phyloP scores from a whole-genome alignment of 129 eudicot species.

The Chrysanthemum lavandulifolium region DNA sequence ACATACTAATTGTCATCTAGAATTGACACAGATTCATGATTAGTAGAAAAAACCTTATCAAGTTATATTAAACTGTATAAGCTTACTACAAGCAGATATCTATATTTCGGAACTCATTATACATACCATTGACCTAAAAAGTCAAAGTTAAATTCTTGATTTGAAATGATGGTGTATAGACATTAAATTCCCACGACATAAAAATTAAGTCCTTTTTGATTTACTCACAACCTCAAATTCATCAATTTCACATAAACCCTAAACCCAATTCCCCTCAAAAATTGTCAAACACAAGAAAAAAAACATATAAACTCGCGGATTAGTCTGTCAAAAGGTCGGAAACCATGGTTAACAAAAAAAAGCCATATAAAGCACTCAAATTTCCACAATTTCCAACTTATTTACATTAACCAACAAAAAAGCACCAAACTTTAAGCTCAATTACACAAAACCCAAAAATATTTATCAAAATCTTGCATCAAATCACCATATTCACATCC shows the following conservation, averaged over 20 bases:
- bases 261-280: neutral
- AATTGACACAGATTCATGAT: neutral
- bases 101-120: constrained; percentile 5
- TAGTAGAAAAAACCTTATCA: neutral
- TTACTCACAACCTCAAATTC: constrained; percentile 1
- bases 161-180: constrained; percentile 16
- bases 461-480: neutral
- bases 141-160: constrained; percentile 14
- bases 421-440: neutral
- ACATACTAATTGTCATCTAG: neutral
- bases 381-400: constrained; percentile 1
- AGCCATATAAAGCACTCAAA: no score
- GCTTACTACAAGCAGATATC: neutral
- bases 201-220: neutral
- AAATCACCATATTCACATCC: constrained; percentile 1
- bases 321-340: no score
- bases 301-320: neutral
- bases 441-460: neutral
- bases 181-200: neutral
- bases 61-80: neutral
- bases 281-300: neutral
- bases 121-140: constrained; percentile 5
- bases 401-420: constrained; percentile 8
- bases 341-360: neutral
- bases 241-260: neutral